Percentiles rank a stretch among this genome's conserved stretches.
Conservation (phyloP, 2,329 filamentous ascomycete genomes). For the Sclerotinia glacialis region DNA sequence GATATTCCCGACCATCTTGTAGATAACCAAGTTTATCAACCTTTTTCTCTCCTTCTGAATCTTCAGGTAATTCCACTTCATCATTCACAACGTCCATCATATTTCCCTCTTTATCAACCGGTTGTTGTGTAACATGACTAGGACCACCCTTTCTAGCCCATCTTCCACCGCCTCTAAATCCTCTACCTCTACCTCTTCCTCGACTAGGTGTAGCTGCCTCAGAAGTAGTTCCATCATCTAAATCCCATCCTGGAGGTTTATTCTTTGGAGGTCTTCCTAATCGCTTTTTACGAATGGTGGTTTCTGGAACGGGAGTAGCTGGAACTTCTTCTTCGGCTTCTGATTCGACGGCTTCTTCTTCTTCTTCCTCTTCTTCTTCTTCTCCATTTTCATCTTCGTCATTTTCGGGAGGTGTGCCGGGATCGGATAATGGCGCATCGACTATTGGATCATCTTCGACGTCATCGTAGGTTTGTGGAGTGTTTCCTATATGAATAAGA, state of each 20-base stretch:
- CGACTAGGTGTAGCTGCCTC: conserved; percentile 50
- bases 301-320: conserved; percentile 38
- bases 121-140: conserved; percentile 75
- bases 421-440: conserved; percentile 40
- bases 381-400: conserved; percentile 45
- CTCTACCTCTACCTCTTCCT: conserved; percentile 61
- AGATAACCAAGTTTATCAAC: conserved; percentile 87
- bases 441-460: conserved; percentile 48
- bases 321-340: conserved; percentile 44
- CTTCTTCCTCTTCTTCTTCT: conserved; percentile 17
- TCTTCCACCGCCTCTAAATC: conserved; percentile 55
- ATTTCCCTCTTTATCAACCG: conserved; percentile 91
- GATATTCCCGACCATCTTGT: conserved; percentile 81
- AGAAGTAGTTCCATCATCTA: conserved; percentile 46
- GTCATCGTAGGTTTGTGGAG: conserved; percentile 46
- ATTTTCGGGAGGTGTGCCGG: conserved; percentile 33
- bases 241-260: conserved; percentile 74
- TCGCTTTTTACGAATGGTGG: conserved; percentile 66
- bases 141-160: conserved; percentile 67
- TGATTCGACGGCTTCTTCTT: conserved; percentile 27
- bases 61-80: conserved; percentile 84
- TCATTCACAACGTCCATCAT: conserved; percentile 88
- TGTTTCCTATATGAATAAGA: conserved; percentile 45
- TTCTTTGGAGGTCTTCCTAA: conserved; percentile 87
- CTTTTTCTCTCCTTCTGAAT: conserved; percentile 85